A percentile compares a stretch with the other conserved stretches of the same genome.
phyloP scores from a whole-genome alignment of 2,329 filamentous ascomycete genomes.

The Paraphaeosphaeria minitans region DNA sequence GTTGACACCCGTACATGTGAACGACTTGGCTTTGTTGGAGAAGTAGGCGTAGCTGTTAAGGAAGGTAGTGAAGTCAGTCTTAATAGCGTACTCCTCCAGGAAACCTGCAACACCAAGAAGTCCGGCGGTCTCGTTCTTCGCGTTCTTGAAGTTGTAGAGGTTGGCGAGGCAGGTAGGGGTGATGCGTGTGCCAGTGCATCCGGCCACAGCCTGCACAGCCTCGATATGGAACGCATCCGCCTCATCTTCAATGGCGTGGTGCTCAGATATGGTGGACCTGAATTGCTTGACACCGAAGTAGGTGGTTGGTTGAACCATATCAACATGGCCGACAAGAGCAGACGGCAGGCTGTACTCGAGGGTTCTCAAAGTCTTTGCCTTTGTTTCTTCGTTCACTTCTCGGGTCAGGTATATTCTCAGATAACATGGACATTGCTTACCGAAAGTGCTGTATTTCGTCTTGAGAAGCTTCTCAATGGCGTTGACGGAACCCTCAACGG shows the following conservation, averaged over 20 bases:
- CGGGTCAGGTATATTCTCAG: slow-evolving; percentile 3
- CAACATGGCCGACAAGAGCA: slow-evolving; percentile 43
- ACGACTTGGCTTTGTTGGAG: slow-evolving; percentile 23
- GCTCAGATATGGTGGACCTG: slow-evolving; percentile 25
- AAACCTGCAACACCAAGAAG: slow-evolving; percentile 28
- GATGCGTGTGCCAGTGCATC: slow-evolving; percentile 24
- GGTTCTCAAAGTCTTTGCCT: slow-evolving; percentile 19
- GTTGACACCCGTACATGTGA: slow-evolving; percentile 23
- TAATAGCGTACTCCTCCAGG: slow-evolving; percentile 30
- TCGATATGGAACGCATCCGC: slow-evolving; percentile 6
- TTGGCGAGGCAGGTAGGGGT: slow-evolving; percentile 28
- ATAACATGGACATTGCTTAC: slow-evolving; percentile 8
- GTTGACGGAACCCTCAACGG: slow-evolving; percentile 54
- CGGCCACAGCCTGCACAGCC: slow-evolving; percentile 18
- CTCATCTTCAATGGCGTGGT: slow-evolving; percentile 19
- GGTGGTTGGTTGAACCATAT: slow-evolving; percentile 58
- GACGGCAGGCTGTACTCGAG: slow-evolving; percentile 33
- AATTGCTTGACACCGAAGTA: slow-evolving; percentile 39
- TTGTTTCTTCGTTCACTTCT: slow-evolving; percentile 16
- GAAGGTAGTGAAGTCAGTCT: slow-evolving; percentile 27
- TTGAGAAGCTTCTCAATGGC: slow-evolving; percentile 57
- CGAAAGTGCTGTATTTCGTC: slow-evolving; percentile 52
- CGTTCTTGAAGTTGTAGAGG: slow-evolving; percentile 27
- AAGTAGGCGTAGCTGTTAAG: slow-evolving; percentile 24
- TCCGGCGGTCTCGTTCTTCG: slow-evolving; percentile 19